A percentile compares a stretch with the other conserved stretches of the same genome.
These are phyloP conservation scores for Gastrolobium villosum DNA, from an alignment of 306 rosid species.

Conservation along the genomic window DNA sequence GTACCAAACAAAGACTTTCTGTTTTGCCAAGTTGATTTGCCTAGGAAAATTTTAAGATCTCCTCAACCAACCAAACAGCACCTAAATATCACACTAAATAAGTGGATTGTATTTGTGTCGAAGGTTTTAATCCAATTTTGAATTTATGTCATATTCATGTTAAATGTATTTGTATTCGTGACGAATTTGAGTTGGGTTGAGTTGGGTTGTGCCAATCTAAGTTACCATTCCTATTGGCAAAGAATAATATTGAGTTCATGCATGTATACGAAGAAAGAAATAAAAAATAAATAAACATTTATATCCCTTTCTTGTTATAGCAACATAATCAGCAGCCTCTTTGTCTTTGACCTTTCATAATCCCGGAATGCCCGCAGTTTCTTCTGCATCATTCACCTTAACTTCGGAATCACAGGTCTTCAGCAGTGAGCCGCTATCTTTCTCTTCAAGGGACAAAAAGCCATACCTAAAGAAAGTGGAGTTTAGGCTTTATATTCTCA, in stretches of 20 bases:
- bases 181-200: no score
- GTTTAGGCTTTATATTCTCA: not conserved
- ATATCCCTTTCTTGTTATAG: constrained; percentile 7
- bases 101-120: no score
- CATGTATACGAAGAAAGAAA: not conserved
- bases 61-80: no score
- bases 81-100: no score
- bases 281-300: not conserved
- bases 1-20: no score
- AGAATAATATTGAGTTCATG: not conserved
- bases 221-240: no score
- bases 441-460: not conserved
- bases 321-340: constrained; percentile 47
- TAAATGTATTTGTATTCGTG: no score
- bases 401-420: not conserved
- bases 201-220: no score
- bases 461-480: not conserved
- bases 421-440: constrained; percentile 7
- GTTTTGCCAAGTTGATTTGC: no score
- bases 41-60: no score
- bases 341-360: constrained; percentile 39
- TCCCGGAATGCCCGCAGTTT: constrained; percentile 23
- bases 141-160: no score
- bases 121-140: no score
- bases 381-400: not conserved